Percentiles rank a stretch among this genome's conserved stretches.
Evolutionary conservation across 805 yeast species (phyloP).

Genomic region (Saturnispora silvae): DNA sequence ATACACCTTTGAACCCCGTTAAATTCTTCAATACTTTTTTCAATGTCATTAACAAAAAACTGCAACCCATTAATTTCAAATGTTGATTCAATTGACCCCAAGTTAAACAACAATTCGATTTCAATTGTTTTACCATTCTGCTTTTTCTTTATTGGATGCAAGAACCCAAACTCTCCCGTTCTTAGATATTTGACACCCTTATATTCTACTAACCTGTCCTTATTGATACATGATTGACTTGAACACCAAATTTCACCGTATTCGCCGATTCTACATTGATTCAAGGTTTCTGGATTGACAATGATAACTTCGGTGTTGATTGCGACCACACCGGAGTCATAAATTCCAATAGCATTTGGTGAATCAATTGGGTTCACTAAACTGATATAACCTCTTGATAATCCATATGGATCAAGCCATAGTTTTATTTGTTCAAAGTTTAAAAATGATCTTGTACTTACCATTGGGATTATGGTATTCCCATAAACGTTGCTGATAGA

Average conservation of each 20-base stretch:
- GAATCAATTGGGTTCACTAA: constrained; percentile 65
- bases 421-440: constrained; percentile 81
- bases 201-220: constrained; percentile 28
- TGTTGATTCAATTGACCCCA: constrained; percentile 79
- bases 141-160: constrained; percentile 55
- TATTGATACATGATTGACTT: constrained; percentile 68
- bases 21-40: constrained; percentile 46
- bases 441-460: constrained; percentile 77
- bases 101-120: constrained; percentile 71
- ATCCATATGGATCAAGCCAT: constrained; percentile 76
- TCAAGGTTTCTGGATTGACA: constrained; percentile 85
- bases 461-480: constrained; percentile 71
- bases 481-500: constrained; percentile 70
- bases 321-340: constrained; percentile 94
- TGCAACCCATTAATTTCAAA: constrained; percentile 86
- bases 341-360: constrained; percentile 63
- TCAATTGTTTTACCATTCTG: constrained; percentile 22
- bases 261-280: constrained; percentile 78
- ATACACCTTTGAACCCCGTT: constrained; percentile 30
- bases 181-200: constrained; percentile 58
- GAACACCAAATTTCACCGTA: constrained; percentile 96
- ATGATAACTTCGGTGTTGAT: constrained; percentile 89
- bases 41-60: constrained; percentile 84
- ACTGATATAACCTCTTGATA: constrained; percentile 81
- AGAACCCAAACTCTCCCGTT: constrained; percentile 91